Percentiles rank a stretch among this genome's conserved stretches.
These are phyloP conservation scores for Puya raimondii DNA, from an alignment of 176 grass and related monocot genomes.

Conservation along the genomic window DNA sequence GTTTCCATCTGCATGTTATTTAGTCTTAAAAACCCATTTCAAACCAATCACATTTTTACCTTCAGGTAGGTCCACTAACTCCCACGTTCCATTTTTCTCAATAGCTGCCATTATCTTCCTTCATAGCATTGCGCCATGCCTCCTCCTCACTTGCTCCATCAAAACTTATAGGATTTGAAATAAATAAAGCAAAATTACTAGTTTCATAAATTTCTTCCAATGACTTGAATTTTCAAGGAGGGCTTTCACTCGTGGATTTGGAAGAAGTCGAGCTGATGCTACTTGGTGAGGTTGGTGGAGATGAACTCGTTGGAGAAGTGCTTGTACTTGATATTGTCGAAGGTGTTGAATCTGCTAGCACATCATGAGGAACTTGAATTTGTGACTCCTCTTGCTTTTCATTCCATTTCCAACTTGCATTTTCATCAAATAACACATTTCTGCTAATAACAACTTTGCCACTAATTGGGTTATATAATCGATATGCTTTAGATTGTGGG, in stretches of 20 bases:
- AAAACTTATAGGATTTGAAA: background rate
- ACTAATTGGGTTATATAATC: background rate
- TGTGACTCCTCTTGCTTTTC: background rate
- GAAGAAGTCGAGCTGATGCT: background rate
- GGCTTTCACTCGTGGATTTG: background rate
- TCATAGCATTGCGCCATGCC: background rate
- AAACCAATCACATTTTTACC: background rate
- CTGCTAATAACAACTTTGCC: background rate
- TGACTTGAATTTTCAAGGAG: background rate
- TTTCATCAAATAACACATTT: background rate
- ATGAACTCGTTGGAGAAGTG: too few species aligned
- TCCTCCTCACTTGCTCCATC: background rate
- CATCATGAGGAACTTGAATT: background rate
- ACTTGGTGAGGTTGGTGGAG: background rate
- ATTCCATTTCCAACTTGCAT: background rate
- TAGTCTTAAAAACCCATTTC: background rate
- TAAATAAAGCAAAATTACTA: background rate
- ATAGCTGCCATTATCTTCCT: background rate
- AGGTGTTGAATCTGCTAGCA: background rate
- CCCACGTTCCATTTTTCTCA: background rate
- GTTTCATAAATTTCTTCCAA: background rate
- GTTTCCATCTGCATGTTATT: background rate
- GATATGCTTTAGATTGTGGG: background rate
- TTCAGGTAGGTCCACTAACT: background rate
- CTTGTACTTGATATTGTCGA: background rate